A percentile compares a stretch with the other conserved stretches of the same genome.
These are phyloP conservation scores for Nicotiana otophora DNA, from an alignment of 257 asterid species.

Conservation along the genomic window DNA sequence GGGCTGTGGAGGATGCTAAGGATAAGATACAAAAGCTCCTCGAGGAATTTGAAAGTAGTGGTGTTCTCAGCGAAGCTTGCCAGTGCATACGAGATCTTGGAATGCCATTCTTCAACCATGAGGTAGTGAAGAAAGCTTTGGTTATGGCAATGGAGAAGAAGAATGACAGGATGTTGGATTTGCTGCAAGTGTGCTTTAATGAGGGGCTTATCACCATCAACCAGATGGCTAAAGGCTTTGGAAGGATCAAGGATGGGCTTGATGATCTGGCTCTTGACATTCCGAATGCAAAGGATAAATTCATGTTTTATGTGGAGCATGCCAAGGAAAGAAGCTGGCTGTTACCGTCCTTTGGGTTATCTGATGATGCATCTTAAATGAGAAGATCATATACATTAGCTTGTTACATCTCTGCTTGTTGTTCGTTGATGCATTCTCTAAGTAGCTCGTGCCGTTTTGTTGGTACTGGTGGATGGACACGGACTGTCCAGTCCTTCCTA, in stretches of 20 bases:
- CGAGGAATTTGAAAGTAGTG: constrained; percentile 90
- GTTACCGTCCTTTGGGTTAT: constrained; percentile 24
- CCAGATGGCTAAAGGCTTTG: constrained; percentile 91
- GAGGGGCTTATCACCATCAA: constrained; percentile 90
- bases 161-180: constrained; percentile 71
- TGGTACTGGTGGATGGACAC: constrained; percentile 13
- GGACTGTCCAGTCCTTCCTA: constrained; percentile 13
- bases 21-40: constrained; percentile 94
- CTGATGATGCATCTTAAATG: constrained; percentile 24
- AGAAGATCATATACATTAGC: constrained; percentile 16
- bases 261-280: constrained; percentile 94
- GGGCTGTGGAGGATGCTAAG: constrained; percentile 99
- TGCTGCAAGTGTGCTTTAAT: constrained; percentile 66
- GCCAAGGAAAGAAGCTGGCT: constrained; percentile 70
- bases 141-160: constrained; percentile 99
- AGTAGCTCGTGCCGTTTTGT: not conserved
- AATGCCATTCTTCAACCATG: constrained; percentile 94
- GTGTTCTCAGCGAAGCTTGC: constrained; percentile 86
- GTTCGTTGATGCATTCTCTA: constrained; percentile 5
- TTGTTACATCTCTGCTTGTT: constrained; percentile 19
- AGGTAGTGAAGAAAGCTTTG: constrained; percentile 91
- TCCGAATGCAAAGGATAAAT: constrained; percentile 83
- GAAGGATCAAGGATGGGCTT: constrained; percentile 82
- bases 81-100: constrained; percentile 83
- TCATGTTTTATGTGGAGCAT: constrained; percentile 46